A percentile compares a stretch with the other conserved stretches of the same genome.
Conservation (phyloP, 129 eudicot species). For the Lactuca saligna region DNA sequence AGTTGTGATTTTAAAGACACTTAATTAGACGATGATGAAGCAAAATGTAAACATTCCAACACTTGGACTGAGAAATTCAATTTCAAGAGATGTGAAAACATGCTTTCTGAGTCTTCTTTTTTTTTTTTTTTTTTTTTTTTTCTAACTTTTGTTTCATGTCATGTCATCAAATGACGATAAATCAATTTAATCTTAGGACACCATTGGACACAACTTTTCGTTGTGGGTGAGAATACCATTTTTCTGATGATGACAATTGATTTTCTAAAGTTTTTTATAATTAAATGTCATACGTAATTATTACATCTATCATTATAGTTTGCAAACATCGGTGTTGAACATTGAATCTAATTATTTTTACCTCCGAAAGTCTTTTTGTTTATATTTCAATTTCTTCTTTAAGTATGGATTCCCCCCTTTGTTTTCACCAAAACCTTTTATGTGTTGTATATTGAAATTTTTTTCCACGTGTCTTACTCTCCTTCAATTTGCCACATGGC, state of each 20-base stretch:
- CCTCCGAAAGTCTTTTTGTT: too few species aligned
- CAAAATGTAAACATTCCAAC: slow-evolving; percentile 29
- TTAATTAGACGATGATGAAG: slow-evolving; percentile 21
- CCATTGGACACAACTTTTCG: slow-evolving; percentile 46
- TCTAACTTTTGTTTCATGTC: background rate
- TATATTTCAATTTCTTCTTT: too few species aligned
- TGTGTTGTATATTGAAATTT: too few species aligned
- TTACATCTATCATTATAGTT: too few species aligned
- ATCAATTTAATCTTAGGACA: slow-evolving; percentile 45
- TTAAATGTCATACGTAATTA: too few species aligned
- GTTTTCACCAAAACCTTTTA: too few species aligned
- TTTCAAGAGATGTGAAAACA: slow-evolving; percentile 20
- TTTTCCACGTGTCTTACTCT: too few species aligned
- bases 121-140: background rate
- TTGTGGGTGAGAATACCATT: slow-evolving; percentile 42
- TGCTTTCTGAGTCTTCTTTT: slow-evolving; percentile 28
- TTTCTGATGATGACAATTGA: slow-evolving; percentile 35
- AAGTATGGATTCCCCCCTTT: too few species aligned
- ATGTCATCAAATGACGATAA: slow-evolving; percentile 37
- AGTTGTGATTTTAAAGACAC: background rate
- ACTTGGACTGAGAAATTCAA: slow-evolving; percentile 33
- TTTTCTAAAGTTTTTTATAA: too few species aligned
- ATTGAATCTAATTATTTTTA: too few species aligned
- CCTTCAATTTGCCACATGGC: too few species aligned
- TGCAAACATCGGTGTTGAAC: too few species aligned